Percentiles rank a stretch among this genome's conserved stretches.
Conservation (phyloP, 768 basidiomycete species). For the Tylopilus cervinicoccineus region DNA sequence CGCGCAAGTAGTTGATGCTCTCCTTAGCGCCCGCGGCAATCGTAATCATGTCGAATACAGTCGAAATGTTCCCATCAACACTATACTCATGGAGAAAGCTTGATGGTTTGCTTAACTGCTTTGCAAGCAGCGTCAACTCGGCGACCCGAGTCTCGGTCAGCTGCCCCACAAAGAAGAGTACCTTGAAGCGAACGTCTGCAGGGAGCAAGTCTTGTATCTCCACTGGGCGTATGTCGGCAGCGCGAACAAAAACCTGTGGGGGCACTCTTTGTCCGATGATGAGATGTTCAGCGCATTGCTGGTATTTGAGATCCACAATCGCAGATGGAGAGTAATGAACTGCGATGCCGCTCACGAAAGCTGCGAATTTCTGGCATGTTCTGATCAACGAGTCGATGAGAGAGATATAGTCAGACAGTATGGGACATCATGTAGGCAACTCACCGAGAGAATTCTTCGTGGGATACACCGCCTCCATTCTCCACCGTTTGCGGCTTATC, state of each 20-base stretch:
- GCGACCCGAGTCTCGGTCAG: conserved; percentile 15
- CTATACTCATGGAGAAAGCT: conserved; percentile 30
- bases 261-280: conserved; percentile 34
- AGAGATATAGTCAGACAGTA: neutral
- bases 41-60: conserved; percentile 29
- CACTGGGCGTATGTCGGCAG: conserved; percentile 32
- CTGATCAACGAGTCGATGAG: conserved; percentile 17
- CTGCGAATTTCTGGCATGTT: conserved; percentile 32
- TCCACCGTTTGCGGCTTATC: conserved; percentile 51
- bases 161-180: conserved; percentile 31
- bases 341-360: conserved; percentile 35
- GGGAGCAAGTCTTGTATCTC: conserved; percentile 39
- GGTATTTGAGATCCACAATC: conserved; percentile 29
- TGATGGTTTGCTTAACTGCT: too few species aligned
- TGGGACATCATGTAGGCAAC: neutral
- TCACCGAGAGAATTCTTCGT: conserved; percentile 33
- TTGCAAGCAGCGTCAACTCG: conserved; percentile 24
- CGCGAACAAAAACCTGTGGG: conserved; percentile 31
- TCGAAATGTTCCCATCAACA: conserved; percentile 9
- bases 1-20: conserved; percentile 25
- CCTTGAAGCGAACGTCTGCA: conserved; percentile 34
- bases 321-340: conserved; percentile 36
- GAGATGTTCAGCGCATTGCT: conserved; percentile 27
- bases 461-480: conserved; percentile 30
- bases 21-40: conserved; percentile 27